These are phyloP conservation scores for Wickerhamiella vanderwaltii DNA, from an alignment of 805 yeast species.

Conservation along the genomic window DNA sequence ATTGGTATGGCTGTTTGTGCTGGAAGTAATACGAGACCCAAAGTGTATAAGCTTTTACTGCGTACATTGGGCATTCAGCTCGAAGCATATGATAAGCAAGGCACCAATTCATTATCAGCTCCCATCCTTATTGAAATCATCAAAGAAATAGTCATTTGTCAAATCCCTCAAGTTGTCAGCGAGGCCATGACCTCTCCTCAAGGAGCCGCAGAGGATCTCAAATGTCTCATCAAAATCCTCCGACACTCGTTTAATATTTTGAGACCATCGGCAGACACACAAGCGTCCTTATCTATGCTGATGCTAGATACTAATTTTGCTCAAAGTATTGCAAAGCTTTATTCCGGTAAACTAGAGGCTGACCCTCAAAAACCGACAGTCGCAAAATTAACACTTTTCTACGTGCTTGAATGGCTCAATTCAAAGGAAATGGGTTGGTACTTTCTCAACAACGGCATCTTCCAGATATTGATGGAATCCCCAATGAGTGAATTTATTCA, in stretches of 20 bases:
- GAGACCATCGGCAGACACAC: neutral
- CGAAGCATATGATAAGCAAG: neutral
- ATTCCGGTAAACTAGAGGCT: slow-evolving; percentile 52
- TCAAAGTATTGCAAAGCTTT: slow-evolving; percentile 28
- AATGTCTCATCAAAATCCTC: neutral
- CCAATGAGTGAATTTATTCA: slow-evolving; percentile 57
- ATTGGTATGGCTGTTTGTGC: slow-evolving; percentile 10
- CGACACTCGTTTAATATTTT: slow-evolving; percentile 1
- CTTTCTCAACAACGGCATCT: slow-evolving; percentile 50
- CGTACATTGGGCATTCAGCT: slow-evolving; percentile 17
- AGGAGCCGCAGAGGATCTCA: slow-evolving; percentile 9
- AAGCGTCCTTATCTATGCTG: neutral
- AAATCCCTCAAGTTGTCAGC: slow-evolving; percentile 4
- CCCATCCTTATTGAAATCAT: neutral
- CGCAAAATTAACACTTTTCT: slow-evolving; percentile 60
- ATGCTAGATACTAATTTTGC: slow-evolving; percentile 3
- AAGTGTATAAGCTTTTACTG: slow-evolving; percentile 23
- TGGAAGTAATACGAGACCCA: slow-evolving; percentile 20
- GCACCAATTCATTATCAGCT: neutral
- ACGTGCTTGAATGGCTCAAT: slow-evolving; percentile 54
- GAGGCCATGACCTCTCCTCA: slow-evolving; percentile 1
- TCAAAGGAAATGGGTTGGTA: slow-evolving; percentile 53
- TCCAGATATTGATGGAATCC: slow-evolving; percentile 58
- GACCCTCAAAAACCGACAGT: slow-evolving; percentile 51
- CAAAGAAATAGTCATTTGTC: slow-evolving; percentile 3